phyloP scores from a whole-genome alignment of 176 grass and related monocot genomes.

The Rhynchospora pubera region DNA sequence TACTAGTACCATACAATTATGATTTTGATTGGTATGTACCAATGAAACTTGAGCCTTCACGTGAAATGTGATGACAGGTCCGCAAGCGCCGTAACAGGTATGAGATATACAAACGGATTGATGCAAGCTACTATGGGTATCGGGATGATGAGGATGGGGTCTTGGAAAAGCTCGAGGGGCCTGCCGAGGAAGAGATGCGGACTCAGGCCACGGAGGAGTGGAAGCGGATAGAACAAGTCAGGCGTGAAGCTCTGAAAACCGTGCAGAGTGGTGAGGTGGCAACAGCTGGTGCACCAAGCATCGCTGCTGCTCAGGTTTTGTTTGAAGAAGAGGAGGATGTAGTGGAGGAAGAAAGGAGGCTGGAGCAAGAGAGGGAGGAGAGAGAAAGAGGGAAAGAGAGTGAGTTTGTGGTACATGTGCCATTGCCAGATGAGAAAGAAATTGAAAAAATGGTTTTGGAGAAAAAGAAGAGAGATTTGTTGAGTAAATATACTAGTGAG shows the following conservation, averaged over 20 bases:
- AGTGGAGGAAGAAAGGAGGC: slow-evolving; percentile 73
- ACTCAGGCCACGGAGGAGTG: slow-evolving; percentile 46
- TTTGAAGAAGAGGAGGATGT: slow-evolving; percentile 95
- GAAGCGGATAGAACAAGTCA: slow-evolving; percentile 58
- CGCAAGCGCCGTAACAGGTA: slow-evolving; percentile 75
- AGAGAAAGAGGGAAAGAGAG: slow-evolving; percentile 44
- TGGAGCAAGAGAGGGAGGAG: slow-evolving; percentile 54
- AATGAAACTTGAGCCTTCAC: background rate
- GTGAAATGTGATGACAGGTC: slow-evolving; percentile 2
- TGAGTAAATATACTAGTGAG: slow-evolving; percentile 81
- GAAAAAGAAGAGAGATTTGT: slow-evolving; percentile 87
- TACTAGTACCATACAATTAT: background rate
- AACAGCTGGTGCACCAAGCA: slow-evolving; percentile 27
- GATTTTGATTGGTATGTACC: background rate
- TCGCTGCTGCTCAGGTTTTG: slow-evolving; percentile 52
- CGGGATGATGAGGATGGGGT: slow-evolving; percentile 93
- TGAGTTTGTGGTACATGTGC: slow-evolving; percentile 86
- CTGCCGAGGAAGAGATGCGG: slow-evolving; percentile 60
- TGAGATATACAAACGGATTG: slow-evolving; percentile 92
- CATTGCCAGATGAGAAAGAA: slow-evolving; percentile 80
- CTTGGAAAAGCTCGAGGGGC: slow-evolving; percentile 68
- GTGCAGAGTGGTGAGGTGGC: slow-evolving; percentile 80
- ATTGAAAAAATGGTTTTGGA: slow-evolving; percentile 91
- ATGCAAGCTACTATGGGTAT: slow-evolving; percentile 86
- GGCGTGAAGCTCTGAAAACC: slow-evolving; percentile 72